Evolutionary conservation across 768 basidiomycete species (phyloP).

Genomic region (Tulasnella sp.): DNA sequence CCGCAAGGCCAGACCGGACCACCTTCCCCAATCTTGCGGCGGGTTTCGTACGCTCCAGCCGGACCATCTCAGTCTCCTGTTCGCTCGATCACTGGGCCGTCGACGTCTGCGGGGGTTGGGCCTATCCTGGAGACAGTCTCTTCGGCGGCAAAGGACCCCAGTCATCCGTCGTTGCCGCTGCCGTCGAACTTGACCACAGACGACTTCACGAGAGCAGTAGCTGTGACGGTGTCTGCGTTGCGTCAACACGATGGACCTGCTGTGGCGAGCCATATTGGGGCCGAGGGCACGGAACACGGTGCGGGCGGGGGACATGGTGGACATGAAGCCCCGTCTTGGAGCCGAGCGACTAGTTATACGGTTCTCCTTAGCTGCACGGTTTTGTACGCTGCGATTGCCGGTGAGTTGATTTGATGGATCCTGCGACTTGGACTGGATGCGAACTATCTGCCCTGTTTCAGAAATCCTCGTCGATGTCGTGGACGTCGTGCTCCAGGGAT

Average conservation of each 20-base stretch:
- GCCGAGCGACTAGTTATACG: conserved; percentile 74
- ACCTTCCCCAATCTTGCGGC: conserved; percentile 16
- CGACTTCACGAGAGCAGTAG: conserved; percentile 87
- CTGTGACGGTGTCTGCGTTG: conserved; percentile 84
- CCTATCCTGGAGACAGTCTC: conserved; percentile 73
- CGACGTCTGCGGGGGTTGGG: conserved; percentile 26
- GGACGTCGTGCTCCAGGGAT: conserved; percentile 80
- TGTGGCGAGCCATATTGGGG: neutral
- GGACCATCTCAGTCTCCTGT: neutral
- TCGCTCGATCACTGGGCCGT: neutral
- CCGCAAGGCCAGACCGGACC: neutral
- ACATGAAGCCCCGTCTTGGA: conserved; percentile 97
- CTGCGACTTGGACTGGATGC: neutral
- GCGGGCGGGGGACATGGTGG: conserved; percentile 54
- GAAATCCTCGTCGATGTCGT: conserved; percentile 93
- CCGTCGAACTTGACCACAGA: conserved; percentile 65
- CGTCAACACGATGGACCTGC: conserved; percentile 38
- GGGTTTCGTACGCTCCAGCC: conserved; percentile 3
- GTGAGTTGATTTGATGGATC: conserved; percentile 36
- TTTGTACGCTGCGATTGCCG: conserved; percentile 90
- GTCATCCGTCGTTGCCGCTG: conserved; percentile 33
- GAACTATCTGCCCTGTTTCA: conserved; percentile 23
- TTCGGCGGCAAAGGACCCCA: conserved; percentile 54
- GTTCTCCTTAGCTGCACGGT: conserved; percentile 84
- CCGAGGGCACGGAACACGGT: conserved; percentile 20